These are phyloP conservation scores for Salix viminalis DNA, from an alignment of 345 rosid species.

Conservation along the genomic window DNA sequence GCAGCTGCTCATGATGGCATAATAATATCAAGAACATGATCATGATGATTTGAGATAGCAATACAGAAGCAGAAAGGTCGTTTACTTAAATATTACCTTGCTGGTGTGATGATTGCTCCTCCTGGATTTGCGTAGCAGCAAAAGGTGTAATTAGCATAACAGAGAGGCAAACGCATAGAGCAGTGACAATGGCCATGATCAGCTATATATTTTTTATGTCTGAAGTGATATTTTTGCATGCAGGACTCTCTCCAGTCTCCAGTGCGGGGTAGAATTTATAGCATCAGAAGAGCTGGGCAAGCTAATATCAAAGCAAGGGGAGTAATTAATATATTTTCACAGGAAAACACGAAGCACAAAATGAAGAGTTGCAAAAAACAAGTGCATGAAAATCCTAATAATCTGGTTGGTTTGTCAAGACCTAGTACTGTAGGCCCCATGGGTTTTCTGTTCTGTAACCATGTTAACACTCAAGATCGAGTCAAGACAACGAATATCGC, in stretches of 20 bases:
- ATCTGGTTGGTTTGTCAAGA: conserved; percentile 27
- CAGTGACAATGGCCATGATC: conserved; percentile 1
- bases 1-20: conserved; percentile 2
- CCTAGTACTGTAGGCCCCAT: conserved; percentile 1
- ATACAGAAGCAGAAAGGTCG: background rate
- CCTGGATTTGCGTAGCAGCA: conserved; percentile 8
- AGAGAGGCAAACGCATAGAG: conserved; percentile 16
- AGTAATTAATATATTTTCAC: background rate
- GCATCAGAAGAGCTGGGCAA: too few relatives aligned
- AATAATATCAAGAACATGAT: background rate
- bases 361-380: conserved; percentile 49
- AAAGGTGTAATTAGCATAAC: background rate
- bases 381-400: conserved; percentile 20
- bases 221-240: background rate
- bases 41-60: background rate
- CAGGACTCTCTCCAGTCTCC: background rate
- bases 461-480: background rate
- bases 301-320: background rate
- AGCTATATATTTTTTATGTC: conserved; percentile 13
- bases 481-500: background rate
- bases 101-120: conserved; percentile 4
- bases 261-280: background rate
- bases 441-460: background rate
- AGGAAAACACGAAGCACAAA: conserved; percentile 53
- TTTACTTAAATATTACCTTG: conserved; percentile 3